These are phyloP conservation scores for Ammopiptanthus mongolicus DNA, from an alignment of 306 rosid genomes.

Conservation along the genomic window DNA sequence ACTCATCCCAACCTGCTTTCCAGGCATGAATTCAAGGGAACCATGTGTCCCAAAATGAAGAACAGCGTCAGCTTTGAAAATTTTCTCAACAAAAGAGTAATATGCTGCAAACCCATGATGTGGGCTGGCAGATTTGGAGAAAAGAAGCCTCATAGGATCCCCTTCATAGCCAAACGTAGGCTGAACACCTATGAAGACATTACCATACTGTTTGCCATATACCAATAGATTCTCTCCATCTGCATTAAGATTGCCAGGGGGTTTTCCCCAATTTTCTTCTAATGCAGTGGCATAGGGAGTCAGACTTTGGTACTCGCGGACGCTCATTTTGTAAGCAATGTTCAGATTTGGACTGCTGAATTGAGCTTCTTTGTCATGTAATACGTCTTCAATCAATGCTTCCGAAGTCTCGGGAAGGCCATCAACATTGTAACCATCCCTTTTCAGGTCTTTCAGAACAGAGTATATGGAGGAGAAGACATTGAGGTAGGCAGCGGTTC, in stretches of 20 bases:
- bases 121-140: constrained; percentile 98
- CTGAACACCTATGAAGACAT: constrained; percentile 92
- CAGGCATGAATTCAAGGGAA: constrained; percentile 99
- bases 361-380: constrained; percentile 98
- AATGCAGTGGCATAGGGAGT: constrained; percentile 76
- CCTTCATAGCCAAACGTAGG: constrained; percentile 91
- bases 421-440: constrained; percentile 84
- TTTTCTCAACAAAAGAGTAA: constrained; percentile 78
- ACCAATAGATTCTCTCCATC: constrained; percentile 96
- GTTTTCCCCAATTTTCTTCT: constrained; percentile 98
- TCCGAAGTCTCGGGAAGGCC: constrained; percentile 96
- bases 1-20: constrained; percentile 99
- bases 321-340: constrained; percentile 86
- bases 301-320: constrained; percentile 74
- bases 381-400: constrained; percentile 81
- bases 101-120: constrained; percentile 99
- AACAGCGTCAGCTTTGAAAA: constrained; percentile 91
- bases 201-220: constrained; percentile 86
- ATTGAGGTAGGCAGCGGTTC: constrained; percentile 95
- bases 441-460: constrained; percentile 71
- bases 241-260: constrained; percentile 92
- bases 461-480: constrained; percentile 92
- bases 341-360: constrained; percentile 95
- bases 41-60: constrained; percentile 98
- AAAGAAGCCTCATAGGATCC: constrained; percentile 93